These are phyloP conservation scores for Lotmaria passim DNA, from an alignment of 208 protist species.

Conservation along the genomic window DNA sequence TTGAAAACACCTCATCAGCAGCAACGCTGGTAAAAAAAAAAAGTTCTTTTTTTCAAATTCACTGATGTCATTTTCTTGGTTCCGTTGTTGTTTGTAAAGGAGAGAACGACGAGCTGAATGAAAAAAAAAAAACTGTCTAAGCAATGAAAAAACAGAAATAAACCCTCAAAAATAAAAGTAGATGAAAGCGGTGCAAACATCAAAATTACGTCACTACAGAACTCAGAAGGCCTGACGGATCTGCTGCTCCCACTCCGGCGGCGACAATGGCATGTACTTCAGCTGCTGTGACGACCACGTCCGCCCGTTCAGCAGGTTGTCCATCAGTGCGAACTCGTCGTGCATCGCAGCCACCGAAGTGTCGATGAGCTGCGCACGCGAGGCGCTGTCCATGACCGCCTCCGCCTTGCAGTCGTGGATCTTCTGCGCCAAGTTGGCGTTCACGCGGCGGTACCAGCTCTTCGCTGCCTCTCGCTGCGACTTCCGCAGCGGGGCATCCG, in stretches of 20 bases:
- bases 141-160: not conserved
- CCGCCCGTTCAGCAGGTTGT: slow-evolving; percentile 54
- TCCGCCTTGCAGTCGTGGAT: slow-evolving; percentile 60
- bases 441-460: slow-evolving; percentile 61
- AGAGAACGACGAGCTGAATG: no score
- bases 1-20: no score
- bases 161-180: slow-evolving; percentile 3
- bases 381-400: slow-evolving; percentile 58
- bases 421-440: slow-evolving; percentile 38
- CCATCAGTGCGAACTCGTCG: slow-evolving; percentile 49
- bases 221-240: slow-evolving; percentile 61
- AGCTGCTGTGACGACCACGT: slow-evolving; percentile 68
- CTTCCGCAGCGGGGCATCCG: slow-evolving; percentile 50
- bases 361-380: slow-evolving; percentile 66
- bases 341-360: slow-evolving; percentile 52
- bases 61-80: no score
- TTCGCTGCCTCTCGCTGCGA: slow-evolving; percentile 79
- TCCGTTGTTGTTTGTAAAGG: no score
- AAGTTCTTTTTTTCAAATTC: no score
- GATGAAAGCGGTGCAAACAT: no score
- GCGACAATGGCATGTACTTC: slow-evolving; percentile 63
- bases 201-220: no score
- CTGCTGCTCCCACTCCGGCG: slow-evolving; percentile 56
- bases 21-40: no score
- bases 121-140: no score